Base-by-base conservation (phyloP, 1,284 basidiomycete species). In the Puccinia novopanici region DNA sequence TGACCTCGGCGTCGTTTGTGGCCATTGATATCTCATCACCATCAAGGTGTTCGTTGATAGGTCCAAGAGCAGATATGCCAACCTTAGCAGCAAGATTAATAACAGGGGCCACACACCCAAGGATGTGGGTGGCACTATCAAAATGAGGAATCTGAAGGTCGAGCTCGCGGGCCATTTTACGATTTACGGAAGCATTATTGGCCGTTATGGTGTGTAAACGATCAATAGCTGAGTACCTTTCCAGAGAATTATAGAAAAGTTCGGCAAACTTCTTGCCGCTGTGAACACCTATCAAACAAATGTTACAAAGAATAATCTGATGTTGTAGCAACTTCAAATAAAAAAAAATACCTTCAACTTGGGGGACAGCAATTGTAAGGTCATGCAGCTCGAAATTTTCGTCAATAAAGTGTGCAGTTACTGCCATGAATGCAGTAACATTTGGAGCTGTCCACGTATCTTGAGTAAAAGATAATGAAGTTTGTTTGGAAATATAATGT, bases 201-300 rank as follows among this genome's bases (percentile, higher is more conserved):
- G 73, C 55, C 3, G 73, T 75, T 19, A 75, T 75, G 10, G 30
- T 48, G 15, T 57, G 24, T 15, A 75, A 15, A 17, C 40, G 15
- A 24, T 61, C 37, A 13, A 48, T 8, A 15, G 17, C 8, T 8
- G 1, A 15, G 57, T 75, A 75, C 1, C 24, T 15, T 9, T 61
- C 27, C 3, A 75, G 55, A 15, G 30, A 24, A 4, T 48, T n/a
- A 27, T 48, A 48, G 22, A 75, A 75, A 0, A 40, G 17, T 12
- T 75, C 42, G 0, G 73, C 55, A 59, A 75, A 61, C 42, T 4
- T 57, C 24, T 55, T 37, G 13, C 73, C 55, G 19, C 17, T 42
- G 27, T 75, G 73, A 22, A 54, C 52, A 54, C 10, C 17, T 19
- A 48, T 3, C 3, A 48, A 12, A 48, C 1, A 15, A 12, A 59